Evolutionary conservation across 192 early-diverging fungal genomes (phyloP).

Genomic region (Phlyctochytrium bullatum): DNA sequence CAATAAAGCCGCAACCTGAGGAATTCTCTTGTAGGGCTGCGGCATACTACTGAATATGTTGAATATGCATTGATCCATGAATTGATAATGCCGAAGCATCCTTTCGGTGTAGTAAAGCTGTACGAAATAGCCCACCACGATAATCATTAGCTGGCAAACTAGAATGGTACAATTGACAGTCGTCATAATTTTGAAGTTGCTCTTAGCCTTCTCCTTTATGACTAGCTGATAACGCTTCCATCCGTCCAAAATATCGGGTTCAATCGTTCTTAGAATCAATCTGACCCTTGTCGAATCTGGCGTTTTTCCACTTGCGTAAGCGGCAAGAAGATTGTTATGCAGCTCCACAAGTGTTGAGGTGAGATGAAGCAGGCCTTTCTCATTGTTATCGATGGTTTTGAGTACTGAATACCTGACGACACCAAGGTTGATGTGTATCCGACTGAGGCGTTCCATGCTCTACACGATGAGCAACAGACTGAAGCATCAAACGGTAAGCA

Average conservation of each 20-base stretch:
- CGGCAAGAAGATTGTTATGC: not conserved
- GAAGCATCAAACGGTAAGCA: not conserved
- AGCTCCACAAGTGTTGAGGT: not conserved
- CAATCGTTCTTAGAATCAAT: not conserved
- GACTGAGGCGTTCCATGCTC: not conserved
- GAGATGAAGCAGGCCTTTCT: not conserved
- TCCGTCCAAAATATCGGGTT: not conserved
- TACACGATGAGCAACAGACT: not conserved
- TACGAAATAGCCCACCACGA: not conserved
- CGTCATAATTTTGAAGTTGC: not conserved
- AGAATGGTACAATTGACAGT: not conserved
- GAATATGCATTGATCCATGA: constrained; percentile 13
- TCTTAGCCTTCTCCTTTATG: not conserved
- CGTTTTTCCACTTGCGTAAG: not conserved
- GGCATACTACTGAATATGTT: constrained; percentile 2
- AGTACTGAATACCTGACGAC: not conserved
- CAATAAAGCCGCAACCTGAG: constrained; percentile 1
- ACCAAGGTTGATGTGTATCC: not conserved
- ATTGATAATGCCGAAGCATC: not conserved
- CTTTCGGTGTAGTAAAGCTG: not conserved
- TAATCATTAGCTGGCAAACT: not conserved
- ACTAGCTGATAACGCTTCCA: not conserved
- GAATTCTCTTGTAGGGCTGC: not conserved
- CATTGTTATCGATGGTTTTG: not conserved
- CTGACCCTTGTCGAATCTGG: not conserved